phyloP scores from a whole-genome alignment of 2,329 filamentous ascomycete species.

The Aurifilum marmelostoma region DNA sequence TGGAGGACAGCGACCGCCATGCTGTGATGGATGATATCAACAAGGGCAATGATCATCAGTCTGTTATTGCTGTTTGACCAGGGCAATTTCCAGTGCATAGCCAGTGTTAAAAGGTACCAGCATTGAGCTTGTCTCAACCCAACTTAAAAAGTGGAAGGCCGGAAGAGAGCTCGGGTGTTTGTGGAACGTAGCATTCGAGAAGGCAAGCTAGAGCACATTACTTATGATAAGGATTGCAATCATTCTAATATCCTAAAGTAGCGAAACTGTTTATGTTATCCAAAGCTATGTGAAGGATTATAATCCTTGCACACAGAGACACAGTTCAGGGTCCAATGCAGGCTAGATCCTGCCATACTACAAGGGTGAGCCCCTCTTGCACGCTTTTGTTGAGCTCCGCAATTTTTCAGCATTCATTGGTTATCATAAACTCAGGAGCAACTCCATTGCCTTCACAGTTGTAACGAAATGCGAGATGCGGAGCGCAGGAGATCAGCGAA shows the following conservation, averaged over 20 bases:
- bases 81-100: background rate
- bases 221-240: background rate
- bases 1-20: background rate
- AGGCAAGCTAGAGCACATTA: background rate
- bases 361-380: too few species aligned
- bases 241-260: background rate
- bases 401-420: too few species aligned
- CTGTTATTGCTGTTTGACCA: background rate
- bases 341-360: too few species aligned
- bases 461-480: too few species aligned
- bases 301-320: too few species aligned
- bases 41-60: background rate
- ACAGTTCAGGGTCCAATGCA: too few species aligned
- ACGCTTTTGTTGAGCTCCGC: too few species aligned
- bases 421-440: too few species aligned
- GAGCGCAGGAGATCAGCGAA: too few species aligned
- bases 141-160: background rate
- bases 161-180: background rate
- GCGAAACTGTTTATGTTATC: too few species aligned
- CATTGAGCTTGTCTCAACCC: background rate
- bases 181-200: background rate
- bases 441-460: too few species aligned
- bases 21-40: background rate
- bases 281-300: too few species aligned
- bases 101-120: background rate